Base-by-base conservation (phyloP, 768 basidiomycete species). In the Stropharia rugosoannulata region DNA sequence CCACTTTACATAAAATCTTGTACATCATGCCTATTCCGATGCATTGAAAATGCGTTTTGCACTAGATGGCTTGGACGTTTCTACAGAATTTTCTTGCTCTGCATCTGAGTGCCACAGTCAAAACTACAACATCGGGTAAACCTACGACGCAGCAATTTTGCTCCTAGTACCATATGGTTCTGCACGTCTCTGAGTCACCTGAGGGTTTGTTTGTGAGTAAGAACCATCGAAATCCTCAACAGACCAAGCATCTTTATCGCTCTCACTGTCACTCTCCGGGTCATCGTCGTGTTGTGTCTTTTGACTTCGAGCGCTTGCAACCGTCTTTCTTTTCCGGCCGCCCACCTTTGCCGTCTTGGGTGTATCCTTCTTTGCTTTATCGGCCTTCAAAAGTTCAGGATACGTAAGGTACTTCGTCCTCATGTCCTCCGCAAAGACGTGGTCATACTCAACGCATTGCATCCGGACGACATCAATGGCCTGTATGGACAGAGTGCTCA, bases 371-470 rank as follows among this genome's bases (percentile, higher is more conserved):
- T 15, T 19, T 7, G 18, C 6, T 13, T 41, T 41, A 15, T 9
- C 40, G 15, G 45, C 45, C 19, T 10, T 27, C 29, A 11, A 10
- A 27, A 46, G 45, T 9, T 18, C 45, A 15, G 45, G 45, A 27
- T 46, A 41, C 15, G 32, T 41, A 9, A n/a, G 53, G 25, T 51
- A 62, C 12, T 54, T 53, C 5, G 27, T 36, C 22, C 55, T 54
- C 18, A 71, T 64, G 39, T 69, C 62, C 10, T 66, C 44, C 18
- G 65, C 65, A 52, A 73, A 71, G 10, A 56, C 66, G 39, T 65
- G 66, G 56, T 73, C 72, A 51, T 73, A 73, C 7, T 43, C 51
- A 8, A 69, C 62, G 29, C 72, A 73, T 7, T 52, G 58, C 70
- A 72, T 68, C 2, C 57, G 62, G 36, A 73, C 62, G 32, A 73